A percentile compares a stretch with the other conserved stretches of the same genome.
Evolutionary conservation across 257 asterid genomes (phyloP).

Genomic region (Thymus mandschuricus): DNA sequence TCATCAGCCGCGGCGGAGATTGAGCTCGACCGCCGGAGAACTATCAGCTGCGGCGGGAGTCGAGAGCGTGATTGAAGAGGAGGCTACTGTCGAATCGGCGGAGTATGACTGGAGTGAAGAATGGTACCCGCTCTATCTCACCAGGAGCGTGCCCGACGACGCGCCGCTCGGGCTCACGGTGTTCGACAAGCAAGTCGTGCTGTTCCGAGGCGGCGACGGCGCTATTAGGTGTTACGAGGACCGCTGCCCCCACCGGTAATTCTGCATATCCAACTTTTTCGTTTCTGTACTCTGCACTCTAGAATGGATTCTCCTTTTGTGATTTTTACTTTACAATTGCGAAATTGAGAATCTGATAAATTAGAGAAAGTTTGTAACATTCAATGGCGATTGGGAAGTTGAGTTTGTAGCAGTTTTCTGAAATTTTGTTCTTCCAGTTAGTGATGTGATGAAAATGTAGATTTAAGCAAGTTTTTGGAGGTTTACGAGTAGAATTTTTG

Average conservation of each 20-base stretch:
- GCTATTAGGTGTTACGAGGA: constrained; percentile 74
- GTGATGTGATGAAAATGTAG: not conserved
- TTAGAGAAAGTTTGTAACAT: not conserved
- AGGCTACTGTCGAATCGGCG: constrained; percentile 41
- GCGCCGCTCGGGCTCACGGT: constrained; percentile 93
- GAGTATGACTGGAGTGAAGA: constrained; percentile 83
- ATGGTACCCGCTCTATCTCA: constrained; percentile 92
- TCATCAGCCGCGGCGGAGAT: constrained; percentile 17
- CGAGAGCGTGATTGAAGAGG: constrained; percentile 50
- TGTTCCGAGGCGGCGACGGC: constrained; percentile 74
- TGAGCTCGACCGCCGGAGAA: constrained; percentile 41
- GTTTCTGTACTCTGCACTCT: not conserved
- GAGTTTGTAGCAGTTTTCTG: not conserved
- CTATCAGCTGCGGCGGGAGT: constrained; percentile 30
- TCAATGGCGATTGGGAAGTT: too few species aligned
- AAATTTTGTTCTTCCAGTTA: not conserved
- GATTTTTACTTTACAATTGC: too few species aligned
- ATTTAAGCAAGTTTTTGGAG: not conserved
- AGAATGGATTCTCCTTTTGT: too few species aligned
- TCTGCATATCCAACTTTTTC: not conserved
- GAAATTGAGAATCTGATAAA: not conserved
- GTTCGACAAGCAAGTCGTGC: constrained; percentile 80
- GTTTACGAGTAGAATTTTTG: not conserved
- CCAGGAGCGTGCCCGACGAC: constrained; percentile 81
- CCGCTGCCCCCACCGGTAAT: constrained; percentile 88